These are phyloP conservation scores for Lolium perenne DNA, from an alignment of 176 grass and related monocot genomes.

Conservation along the genomic window DNA sequence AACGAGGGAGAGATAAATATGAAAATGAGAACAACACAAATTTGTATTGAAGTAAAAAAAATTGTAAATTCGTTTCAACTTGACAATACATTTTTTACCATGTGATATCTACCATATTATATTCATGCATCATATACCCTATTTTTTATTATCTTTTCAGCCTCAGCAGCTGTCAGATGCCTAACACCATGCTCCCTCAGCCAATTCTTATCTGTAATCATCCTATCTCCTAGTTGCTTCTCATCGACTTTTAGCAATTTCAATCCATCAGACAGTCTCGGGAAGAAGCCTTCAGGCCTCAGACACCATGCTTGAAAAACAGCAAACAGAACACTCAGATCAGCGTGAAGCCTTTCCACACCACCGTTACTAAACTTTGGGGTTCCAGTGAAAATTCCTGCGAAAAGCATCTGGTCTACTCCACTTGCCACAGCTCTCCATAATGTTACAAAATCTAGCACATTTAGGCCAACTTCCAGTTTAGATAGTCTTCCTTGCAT, in stretches of 20 bases:
- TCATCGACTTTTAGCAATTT: slow-evolving; percentile 65
- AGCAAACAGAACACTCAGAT: slow-evolving; percentile 66
- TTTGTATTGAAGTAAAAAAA: slow-evolving; percentile 32
- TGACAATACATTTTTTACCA: background rate
- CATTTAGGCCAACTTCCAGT: slow-evolving; percentile 69
- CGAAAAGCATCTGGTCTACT: slow-evolving; percentile 72
- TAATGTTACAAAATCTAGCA: slow-evolving; percentile 67
- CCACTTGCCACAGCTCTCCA: slow-evolving; percentile 73
- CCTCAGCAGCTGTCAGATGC: slow-evolving; percentile 58
- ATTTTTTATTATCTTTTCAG: slow-evolving; percentile 67
- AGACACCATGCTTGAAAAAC: slow-evolving; percentile 91
- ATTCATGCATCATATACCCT: slow-evolving; percentile 55
- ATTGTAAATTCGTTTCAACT: background rate
- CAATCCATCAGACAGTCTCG: slow-evolving; percentile 61
- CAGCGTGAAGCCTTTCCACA: slow-evolving; percentile 64
- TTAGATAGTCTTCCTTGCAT: slow-evolving; percentile 76
- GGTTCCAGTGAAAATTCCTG: slow-evolving; percentile 60
- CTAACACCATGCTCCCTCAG: slow-evolving; percentile 65
- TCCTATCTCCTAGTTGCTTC: slow-evolving; percentile 50
- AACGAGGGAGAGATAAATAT: slow-evolving; percentile 12
- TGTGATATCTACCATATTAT: background rate
- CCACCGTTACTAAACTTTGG: slow-evolving; percentile 62
- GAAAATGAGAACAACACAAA: background rate
- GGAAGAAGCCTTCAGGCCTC: slow-evolving; percentile 87
- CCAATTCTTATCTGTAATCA: slow-evolving; percentile 49